Evolutionary conservation across 2,329 filamentous ascomycete genomes (phyloP).

Genomic region (Colletotrichum spinosum): DNA sequence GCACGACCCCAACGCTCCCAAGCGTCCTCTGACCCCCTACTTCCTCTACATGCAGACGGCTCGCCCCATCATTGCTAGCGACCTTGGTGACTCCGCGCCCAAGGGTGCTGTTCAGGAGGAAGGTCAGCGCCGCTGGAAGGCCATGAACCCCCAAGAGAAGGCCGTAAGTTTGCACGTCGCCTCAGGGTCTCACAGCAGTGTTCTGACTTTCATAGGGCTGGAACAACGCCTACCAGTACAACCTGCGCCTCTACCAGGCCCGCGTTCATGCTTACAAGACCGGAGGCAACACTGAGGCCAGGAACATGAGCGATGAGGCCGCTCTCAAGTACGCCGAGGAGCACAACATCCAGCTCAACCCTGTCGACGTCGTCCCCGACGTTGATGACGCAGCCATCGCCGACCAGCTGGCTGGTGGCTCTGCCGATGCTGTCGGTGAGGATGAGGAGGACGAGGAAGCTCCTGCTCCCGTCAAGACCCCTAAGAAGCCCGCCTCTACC

Average conservation of each 20-base stretch:
- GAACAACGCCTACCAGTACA: slow-evolving; percentile 76
- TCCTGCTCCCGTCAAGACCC: slow-evolving; percentile 63
- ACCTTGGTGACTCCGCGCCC: slow-evolving; percentile 79
- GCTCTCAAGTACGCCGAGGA: slow-evolving; percentile 71
- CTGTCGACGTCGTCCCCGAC: slow-evolving; percentile 57
- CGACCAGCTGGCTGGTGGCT: slow-evolving; percentile 64
- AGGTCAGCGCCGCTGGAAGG: slow-evolving; percentile 86
- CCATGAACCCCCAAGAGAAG: slow-evolving; percentile 81
- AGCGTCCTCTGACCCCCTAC: slow-evolving; percentile 93
- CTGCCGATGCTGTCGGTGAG: slow-evolving; percentile 53
- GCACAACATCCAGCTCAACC: slow-evolving; percentile 65
- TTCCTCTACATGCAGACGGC: slow-evolving; percentile 95
- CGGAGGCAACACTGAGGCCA: slow-evolving; percentile 68
- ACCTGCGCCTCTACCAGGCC: slow-evolving; percentile 73
- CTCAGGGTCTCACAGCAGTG: no score
- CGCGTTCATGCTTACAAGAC: slow-evolving; percentile 74
- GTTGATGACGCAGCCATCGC: slow-evolving; percentile 65
- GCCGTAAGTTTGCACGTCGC: slow-evolving; percentile 49
- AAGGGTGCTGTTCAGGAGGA: slow-evolving; percentile 91
- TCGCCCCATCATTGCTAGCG: slow-evolving; percentile 82
- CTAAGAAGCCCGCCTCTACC: slow-evolving; percentile 63
- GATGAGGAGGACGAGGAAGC: slow-evolving; percentile 55
- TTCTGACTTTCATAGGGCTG: slow-evolving; percentile 57
- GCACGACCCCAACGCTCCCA: slow-evolving; percentile 93
- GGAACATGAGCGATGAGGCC: slow-evolving; percentile 71